phyloP scores from a whole-genome alignment of 768 basidiomycete species.

The Tylopilus plumbeoviolaceoides region DNA sequence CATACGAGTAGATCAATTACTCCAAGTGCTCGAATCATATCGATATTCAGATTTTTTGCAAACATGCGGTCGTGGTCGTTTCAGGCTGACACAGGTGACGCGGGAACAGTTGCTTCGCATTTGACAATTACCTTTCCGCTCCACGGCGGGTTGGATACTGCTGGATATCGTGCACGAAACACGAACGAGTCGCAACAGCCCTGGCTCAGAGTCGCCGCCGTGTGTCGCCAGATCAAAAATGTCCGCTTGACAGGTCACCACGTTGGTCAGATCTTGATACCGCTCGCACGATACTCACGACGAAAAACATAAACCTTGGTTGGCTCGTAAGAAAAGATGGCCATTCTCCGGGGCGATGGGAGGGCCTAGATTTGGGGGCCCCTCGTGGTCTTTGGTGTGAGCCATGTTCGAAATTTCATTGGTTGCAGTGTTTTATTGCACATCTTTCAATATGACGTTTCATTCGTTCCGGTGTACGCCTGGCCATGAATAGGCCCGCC shows the following conservation, averaged over 20 bases:
- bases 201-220: conserved; percentile 1
- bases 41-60: conserved; percentile 3
- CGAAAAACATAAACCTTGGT: conserved; percentile 15
- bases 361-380: background rate
- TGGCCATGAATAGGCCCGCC: background rate
- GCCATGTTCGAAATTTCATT: background rate
- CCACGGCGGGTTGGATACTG: conserved; percentile 18
- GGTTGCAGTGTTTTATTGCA: background rate
- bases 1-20: background rate
- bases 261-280: conserved; percentile 5
- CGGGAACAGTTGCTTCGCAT: conserved; percentile 7
- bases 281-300: background rate
- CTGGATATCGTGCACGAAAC: conserved; percentile 22
- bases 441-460: conserved; percentile 1
- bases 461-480: background rate
- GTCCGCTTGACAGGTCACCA: conserved; percentile 9
- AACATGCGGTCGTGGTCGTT: conserved; percentile 16
- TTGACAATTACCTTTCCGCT: conserved; percentile 4
- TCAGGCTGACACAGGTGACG: conserved; percentile 10
- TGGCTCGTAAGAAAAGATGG: background rate
- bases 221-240: conserved; percentile 7
- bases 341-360: background rate
- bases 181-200: conserved; percentile 11
- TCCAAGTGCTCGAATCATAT: background rate
- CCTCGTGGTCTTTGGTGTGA: conserved; percentile 14